A percentile compares a stretch with the other conserved stretches of the same genome.
These are phyloP conservation scores for Pleurotus cornucopiae DNA, from an alignment of 768 basidiomycete genomes.

Conservation along the genomic window DNA sequence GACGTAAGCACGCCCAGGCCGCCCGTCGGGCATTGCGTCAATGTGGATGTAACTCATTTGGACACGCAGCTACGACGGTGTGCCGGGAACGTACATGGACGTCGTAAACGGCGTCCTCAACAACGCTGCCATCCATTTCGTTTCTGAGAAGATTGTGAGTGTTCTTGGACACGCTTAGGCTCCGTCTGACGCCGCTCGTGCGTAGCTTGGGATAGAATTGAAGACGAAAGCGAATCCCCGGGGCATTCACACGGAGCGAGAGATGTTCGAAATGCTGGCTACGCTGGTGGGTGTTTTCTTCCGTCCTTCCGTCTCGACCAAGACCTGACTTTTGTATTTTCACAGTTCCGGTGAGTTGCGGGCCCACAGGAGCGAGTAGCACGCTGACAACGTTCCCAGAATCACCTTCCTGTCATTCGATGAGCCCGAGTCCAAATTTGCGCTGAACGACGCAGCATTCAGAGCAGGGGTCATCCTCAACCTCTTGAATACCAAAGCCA, in stretches of 20 bases:
- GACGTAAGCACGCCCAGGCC: neutral
- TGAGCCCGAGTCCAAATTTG: constrained; percentile 29
- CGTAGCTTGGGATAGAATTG: constrained; percentile 38
- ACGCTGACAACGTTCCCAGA: constrained; percentile 9
- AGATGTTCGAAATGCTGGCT: constrained; percentile 41
- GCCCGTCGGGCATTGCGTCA: too few species aligned
- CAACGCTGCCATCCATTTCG: constrained; percentile 34
- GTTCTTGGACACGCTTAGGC: neutral
- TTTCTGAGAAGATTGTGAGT: constrained; percentile 32
- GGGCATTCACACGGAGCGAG: constrained; percentile 41
- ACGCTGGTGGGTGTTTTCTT: constrained; percentile 22
- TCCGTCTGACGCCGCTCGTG: neutral
- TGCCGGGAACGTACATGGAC: constrained; percentile 36
- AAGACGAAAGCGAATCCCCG: constrained; percentile 41
- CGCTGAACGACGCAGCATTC: constrained; percentile 22
- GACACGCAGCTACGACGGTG: constrained; percentile 20
- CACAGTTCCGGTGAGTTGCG: constrained; percentile 12
- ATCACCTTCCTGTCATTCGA: constrained; percentile 23
- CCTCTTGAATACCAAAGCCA: constrained; percentile 26
- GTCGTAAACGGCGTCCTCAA: constrained; percentile 48
- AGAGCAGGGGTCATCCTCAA: constrained; percentile 26
- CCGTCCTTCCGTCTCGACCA: neutral
- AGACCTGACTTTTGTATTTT: neutral
- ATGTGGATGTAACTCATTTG: neutral
- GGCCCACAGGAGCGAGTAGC: neutral